Evolutionary conservation across 2,329 filamentous ascomycete genomes (phyloP).

Genomic region (Thielaviopsis euricoi): DNA sequence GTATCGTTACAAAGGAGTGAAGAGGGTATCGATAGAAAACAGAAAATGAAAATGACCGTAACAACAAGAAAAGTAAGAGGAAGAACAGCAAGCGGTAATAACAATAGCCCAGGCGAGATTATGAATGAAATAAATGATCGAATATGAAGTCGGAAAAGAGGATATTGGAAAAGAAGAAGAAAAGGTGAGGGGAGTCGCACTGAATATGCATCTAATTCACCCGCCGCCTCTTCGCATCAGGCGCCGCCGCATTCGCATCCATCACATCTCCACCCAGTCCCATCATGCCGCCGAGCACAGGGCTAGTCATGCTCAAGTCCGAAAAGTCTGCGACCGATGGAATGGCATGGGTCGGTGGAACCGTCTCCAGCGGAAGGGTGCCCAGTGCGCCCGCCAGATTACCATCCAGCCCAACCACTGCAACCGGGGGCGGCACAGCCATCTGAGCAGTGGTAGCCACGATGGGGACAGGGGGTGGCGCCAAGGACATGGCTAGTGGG

Average conservation of each 20-base stretch:
- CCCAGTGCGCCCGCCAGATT: not conserved
- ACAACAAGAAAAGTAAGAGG: not conserved
- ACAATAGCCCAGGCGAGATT: too few relatives aligned
- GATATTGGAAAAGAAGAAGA: not conserved
- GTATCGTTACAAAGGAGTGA: slow-evolving; percentile 1
- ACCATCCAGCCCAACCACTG: not conserved
- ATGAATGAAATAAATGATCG: not conserved
- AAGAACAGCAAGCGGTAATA: not conserved
- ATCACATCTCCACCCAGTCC: slow-evolving; percentile 2
- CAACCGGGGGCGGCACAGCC: not conserved
- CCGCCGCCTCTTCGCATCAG: slow-evolving; percentile 8
- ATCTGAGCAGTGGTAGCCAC: too few relatives aligned
- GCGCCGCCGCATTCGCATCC: not conserved
- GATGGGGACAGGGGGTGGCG: not conserved
- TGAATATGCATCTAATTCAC: slow-evolving; percentile 5
- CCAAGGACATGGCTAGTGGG: not conserved
- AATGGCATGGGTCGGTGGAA: not conserved
- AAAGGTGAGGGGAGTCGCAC: too few relatives aligned
- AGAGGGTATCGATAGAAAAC: slow-evolving; percentile 3
- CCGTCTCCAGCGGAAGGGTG: not conserved
- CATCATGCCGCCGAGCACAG: slow-evolving; percentile 1
- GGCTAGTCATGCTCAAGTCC: slow-evolving; percentile 10
- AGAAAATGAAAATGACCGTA: not conserved
- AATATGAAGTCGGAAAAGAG: not conserved
- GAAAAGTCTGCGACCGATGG: slow-evolving; percentile 8